Evolutionary conservation across 192 early-diverging fungal genomes (phyloP).

Genomic region (Chytriomyces sp.): DNA sequence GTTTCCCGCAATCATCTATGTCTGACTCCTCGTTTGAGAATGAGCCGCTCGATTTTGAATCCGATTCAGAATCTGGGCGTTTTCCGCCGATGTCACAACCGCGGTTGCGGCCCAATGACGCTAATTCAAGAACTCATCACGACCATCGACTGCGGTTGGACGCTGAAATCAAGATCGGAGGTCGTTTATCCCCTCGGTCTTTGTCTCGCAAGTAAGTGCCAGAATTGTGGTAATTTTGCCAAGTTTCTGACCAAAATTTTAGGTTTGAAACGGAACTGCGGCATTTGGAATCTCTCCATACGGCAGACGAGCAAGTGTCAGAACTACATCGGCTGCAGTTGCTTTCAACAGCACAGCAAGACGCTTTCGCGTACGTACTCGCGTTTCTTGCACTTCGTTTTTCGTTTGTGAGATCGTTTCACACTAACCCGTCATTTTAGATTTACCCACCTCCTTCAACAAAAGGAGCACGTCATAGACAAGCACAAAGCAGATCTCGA

Average conservation of each 20-base stretch:
- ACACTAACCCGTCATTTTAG: neutral
- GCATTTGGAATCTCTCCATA: constrained; percentile 5
- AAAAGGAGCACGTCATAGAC: neutral
- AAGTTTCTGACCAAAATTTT: neutral
- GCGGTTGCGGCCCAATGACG: neutral
- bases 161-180: neutral
- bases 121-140: neutral
- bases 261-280: constrained; percentile 15
- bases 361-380: neutral
- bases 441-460: neutral
- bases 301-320: neutral
- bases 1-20: neutral
- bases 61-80: constrained; percentile 2
- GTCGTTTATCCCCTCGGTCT: constrained; percentile 8
- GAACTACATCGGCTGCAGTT: constrained; percentile 3
- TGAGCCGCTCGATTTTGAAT: constrained; percentile 7
- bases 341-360: neutral
- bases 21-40: neutral
- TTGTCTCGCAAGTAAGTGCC: constrained; percentile 18
- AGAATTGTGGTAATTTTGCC: neutral
- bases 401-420: neutral
- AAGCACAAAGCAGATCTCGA: constrained; percentile 6
- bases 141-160: neutral
- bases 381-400: no score
- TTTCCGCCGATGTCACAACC: neutral